Conservation (phyloP, 2,329 filamentous ascomycete species). For the Aureobasidium sp. region DNA sequence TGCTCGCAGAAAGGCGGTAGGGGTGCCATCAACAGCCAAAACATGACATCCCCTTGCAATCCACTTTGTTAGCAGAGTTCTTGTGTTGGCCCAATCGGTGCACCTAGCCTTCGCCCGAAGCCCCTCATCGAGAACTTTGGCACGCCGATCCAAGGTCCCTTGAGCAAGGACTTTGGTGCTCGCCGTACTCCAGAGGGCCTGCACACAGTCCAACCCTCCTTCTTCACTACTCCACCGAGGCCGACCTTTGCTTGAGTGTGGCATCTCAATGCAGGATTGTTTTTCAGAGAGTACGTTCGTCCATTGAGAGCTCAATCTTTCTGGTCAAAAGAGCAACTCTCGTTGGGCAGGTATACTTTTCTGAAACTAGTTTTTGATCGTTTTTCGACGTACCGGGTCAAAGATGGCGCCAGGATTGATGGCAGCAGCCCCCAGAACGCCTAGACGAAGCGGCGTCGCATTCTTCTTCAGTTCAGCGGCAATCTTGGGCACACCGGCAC, state of each 20-base stretch:
- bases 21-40: no score
- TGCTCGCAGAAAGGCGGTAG: no score
- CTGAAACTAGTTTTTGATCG: not conserved
- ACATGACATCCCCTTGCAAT: no score
- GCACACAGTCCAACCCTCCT: not conserved
- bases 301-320: not conserved
- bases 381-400: no score
- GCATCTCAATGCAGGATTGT: not conserved
- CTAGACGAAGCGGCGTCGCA: no score
- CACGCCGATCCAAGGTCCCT: not conserved
- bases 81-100: no score
- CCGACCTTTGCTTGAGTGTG: not conserved
- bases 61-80: no score
- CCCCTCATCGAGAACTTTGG: not conserved
- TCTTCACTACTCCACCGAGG: not conserved
- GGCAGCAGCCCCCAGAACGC: no score
- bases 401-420: no score
- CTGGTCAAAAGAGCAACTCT: conserved; percentile 1
- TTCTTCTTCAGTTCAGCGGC: no score
- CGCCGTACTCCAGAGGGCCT: not conserved
- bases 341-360: not conserved
- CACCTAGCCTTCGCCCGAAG: not conserved
- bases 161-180: conserved; percentile 1
- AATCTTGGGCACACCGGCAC: no score
- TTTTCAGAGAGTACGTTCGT: not conserved